These are phyloP conservation scores for Saprolegnia parasitica DNA, from an alignment of 352 stramenopile species.

Conservation along the genomic window DNA sequence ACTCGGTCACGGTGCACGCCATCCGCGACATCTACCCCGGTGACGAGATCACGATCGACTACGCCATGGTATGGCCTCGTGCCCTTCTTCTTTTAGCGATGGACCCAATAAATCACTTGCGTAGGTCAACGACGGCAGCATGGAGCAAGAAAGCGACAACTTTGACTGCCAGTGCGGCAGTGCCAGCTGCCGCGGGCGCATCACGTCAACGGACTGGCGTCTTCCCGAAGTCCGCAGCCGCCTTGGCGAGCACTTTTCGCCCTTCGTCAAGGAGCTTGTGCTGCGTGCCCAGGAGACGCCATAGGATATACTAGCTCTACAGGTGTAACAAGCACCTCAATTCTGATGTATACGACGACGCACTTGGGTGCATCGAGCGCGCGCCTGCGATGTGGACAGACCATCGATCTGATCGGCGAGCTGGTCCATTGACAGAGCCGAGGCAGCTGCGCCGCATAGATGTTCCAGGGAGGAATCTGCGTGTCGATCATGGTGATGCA, in stretches of 20 bases:
- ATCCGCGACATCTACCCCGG: constrained; percentile 27
- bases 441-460: too few relatives aligned
- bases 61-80: constrained; percentile 20
- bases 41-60: constrained; percentile 30
- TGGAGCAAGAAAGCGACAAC: constrained; percentile 15
- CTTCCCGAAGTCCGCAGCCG: constrained; percentile 13
- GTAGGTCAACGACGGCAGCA: constrained; percentile 24
- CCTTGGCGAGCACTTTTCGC: constrained; percentile 23
- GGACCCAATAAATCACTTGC: background rate
- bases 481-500: too few relatives aligned
- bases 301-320: background rate
- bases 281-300: background rate
- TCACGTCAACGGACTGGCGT: constrained; percentile 23
- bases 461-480: too few relatives aligned
- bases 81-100: background rate
- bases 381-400: too few relatives aligned
- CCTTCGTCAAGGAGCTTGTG: constrained; percentile 21
- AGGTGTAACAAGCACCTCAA: background rate
- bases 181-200: constrained; percentile 23
- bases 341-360: too few relatives aligned
- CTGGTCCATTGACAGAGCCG: too few relatives aligned
- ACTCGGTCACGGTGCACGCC: constrained; percentile 24
- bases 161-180: constrained; percentile 19
- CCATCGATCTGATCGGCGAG: too few relatives aligned
- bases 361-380: too few relatives aligned